Percentiles rank a stretch among this genome's conserved stretches.
Evolutionary conservation across 2,329 filamentous ascomycete genomes (phyloP).

Genomic region (Diaporthe citri): DNA sequence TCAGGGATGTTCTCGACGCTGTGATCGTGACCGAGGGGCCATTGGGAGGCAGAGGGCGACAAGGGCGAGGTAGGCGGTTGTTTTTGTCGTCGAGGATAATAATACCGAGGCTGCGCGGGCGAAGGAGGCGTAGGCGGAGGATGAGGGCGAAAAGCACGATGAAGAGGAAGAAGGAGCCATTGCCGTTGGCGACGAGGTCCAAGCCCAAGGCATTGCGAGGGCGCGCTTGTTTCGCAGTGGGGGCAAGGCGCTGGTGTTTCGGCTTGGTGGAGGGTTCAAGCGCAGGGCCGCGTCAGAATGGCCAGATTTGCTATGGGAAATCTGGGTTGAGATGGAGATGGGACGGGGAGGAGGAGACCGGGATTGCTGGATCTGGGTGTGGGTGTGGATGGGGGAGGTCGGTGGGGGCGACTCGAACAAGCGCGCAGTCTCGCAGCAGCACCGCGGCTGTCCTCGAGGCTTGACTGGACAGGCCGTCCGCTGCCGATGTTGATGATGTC

Average conservation of each 20-base stretch:
- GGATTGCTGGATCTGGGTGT: constrained; percentile 10
- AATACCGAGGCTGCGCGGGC: constrained; percentile 21
- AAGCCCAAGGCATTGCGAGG: constrained; percentile 19
- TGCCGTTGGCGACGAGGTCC: constrained; percentile 11
- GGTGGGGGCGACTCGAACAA: background rate
- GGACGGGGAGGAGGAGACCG: constrained; percentile 7
- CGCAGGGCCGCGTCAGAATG: constrained; percentile 27
- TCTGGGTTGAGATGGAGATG: constrained; percentile 1
- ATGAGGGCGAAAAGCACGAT: background rate
- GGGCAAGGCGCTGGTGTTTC: constrained; percentile 7
- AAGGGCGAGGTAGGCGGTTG: constrained; percentile 32
- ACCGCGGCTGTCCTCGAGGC: background rate
- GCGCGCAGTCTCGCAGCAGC: background rate
- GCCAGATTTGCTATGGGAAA: constrained; percentile 22
- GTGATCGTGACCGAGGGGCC: constrained; percentile 61
- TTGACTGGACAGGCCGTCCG: constrained; percentile 8
- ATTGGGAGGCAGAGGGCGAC: constrained; percentile 36
- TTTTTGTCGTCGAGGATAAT: constrained; percentile 14
- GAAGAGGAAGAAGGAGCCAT: background rate
- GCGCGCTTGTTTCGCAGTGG: constrained; percentile 30
- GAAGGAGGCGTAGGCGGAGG: background rate
- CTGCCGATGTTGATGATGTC: background rate
- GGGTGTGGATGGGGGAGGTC: background rate
- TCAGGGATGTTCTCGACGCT: constrained; percentile 71
- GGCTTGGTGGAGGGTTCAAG: constrained; percentile 23